These are phyloP conservation scores for Linnemannia hyalina DNA, from an alignment of 192 early-diverging fungal species.

Conservation along the genomic window DNA sequence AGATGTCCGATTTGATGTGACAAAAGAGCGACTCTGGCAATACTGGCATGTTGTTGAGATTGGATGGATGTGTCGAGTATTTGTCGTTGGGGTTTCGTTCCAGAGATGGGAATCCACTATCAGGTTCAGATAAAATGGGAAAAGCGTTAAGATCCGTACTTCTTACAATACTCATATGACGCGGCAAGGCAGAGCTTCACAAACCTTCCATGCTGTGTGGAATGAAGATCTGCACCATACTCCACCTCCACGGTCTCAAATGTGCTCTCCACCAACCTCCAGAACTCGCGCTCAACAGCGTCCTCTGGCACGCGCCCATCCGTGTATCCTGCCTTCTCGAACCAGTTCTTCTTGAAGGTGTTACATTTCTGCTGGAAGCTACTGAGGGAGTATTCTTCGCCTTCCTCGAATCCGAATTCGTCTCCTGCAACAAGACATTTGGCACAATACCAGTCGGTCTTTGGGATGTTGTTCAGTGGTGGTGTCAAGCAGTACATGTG, in stretches of 20 bases:
- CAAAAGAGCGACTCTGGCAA: conserved; percentile 86
- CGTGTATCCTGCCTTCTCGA: conserved; percentile 51
- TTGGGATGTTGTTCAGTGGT: conserved; percentile 60
- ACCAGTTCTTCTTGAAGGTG: conserved; percentile 78
- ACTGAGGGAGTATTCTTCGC: conserved; percentile 79
- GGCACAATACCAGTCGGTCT: conserved; percentile 89
- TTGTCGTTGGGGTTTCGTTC: conserved; percentile 76
- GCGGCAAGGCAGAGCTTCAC: neutral
- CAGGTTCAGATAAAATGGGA: neutral
- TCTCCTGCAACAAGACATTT: conserved; percentile 84
- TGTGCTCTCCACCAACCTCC: conserved; percentile 88
- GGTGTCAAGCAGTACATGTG: conserved; percentile 87
- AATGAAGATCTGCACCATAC: conserved; percentile 96
- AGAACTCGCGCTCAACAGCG: conserved; percentile 91
- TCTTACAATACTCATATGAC: neutral
- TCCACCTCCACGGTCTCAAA: conserved; percentile 92
- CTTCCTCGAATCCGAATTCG: conserved; percentile 95
- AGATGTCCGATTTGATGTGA: conserved; percentile 92
- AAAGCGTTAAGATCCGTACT: neutral
- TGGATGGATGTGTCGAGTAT: conserved; percentile 85
- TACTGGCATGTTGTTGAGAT: conserved; percentile 91
- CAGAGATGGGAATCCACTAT: conserved; percentile 84
- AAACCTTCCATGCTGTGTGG: conserved; percentile 89
- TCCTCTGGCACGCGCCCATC: conserved; percentile 75
- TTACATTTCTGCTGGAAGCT: conserved; percentile 85